A percentile compares a stretch with the other conserved stretches of the same genome.
phyloP scores from a whole-genome alignment of 495 filamentous ascomycete species.

The Poronia punctata region DNA sequence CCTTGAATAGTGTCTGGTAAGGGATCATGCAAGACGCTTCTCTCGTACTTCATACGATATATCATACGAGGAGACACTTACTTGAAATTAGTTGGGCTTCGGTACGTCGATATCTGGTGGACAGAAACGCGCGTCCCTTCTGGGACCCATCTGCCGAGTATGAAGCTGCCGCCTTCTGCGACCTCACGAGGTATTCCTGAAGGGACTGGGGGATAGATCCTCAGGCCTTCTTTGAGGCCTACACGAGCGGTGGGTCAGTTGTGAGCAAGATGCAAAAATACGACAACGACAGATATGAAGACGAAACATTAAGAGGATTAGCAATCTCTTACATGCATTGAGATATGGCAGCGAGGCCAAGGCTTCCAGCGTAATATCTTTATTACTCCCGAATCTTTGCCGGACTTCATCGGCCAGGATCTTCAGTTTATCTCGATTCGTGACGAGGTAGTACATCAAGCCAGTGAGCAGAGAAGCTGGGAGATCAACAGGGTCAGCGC shows the following conservation, averaged over 20 bases:
- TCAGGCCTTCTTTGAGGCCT: slow-evolving; percentile 45
- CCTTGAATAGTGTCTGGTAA: not conserved
- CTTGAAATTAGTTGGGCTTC: slow-evolving; percentile 33
- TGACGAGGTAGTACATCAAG: slow-evolving; percentile 44
- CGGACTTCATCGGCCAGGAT: slow-evolving; percentile 44
- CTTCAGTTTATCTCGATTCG: slow-evolving; percentile 30
- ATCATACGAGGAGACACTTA: not conserved
- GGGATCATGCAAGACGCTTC: not conserved
- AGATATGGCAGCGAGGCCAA: slow-evolving; percentile 46
- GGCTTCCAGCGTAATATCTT: slow-evolving; percentile 42
- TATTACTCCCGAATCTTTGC: slow-evolving; percentile 32
- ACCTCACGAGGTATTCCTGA: slow-evolving; percentile 37
- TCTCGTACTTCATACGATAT: slow-evolving; percentile 14
- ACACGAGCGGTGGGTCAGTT: not conserved
- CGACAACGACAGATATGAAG: no score
- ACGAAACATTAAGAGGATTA: not conserved
- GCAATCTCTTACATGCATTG: slow-evolving; percentile 31
- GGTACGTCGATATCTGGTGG: slow-evolving; percentile 29
- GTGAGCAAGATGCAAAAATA: no score
- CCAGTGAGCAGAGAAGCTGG: slow-evolving; percentile 33
- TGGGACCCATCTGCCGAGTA: slow-evolving; percentile 40
- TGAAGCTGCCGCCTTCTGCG: slow-evolving; percentile 35
- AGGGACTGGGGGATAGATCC: slow-evolving; percentile 51
- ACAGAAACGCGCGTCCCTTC: slow-evolving; percentile 33
- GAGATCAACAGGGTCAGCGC: not conserved